Base-by-base conservation (phyloP, 2,329 filamentous ascomycete genomes). In the Fusarium nygamai region DNA sequence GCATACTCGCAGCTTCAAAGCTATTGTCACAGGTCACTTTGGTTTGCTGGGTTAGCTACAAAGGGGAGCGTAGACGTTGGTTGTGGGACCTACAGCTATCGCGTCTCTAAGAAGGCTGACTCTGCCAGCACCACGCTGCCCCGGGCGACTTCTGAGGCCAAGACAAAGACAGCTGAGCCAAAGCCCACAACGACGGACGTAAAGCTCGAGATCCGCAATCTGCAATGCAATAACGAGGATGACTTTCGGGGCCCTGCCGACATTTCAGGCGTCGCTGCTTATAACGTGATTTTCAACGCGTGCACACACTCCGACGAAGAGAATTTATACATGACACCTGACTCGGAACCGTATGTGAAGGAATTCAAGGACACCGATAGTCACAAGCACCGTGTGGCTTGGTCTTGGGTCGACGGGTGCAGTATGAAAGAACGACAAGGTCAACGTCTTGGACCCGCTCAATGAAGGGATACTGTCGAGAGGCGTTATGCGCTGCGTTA, bases 251-350 rank as follows among this genome's bases (percentile, higher is more conserved):
- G 11, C n/a, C 43, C 27, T 9, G n/a, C 17, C 1, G 43, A 46
- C 3, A 20, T 46, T 13, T 24, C 17, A 46, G 0, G 6, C 7
- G 0, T 5, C n/a, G 43, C 17, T 6, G n/a, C 11, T 9, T 9
- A 27, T 19, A 0, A 27, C 0, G 43, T 19, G n/a, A 46, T 46
- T 13, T 1, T 6, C 2, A 24, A 46, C 3, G 24, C 43, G 11
- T 46, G 24, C 43, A 4, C 43, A 14, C 17, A 27, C 12, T 6
- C 24, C 0, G 2, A 4, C 24, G 1, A 46, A 4, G 11, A 46
- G 24, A 3, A 27, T 13, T 4, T 46, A 9, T 27, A 46, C 24
- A 27, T 46, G 43, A 20, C 43, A 1, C 24, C 43, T 9, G 24
- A 20, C 17, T 27, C 43, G 24, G 11, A 46, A 6, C 43, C 43